Percentiles rank a stretch among this genome's conserved stretches.
Conservation (phyloP, 2,329 filamentous ascomycete species). For the Arthrinium phaeospermum region DNA sequence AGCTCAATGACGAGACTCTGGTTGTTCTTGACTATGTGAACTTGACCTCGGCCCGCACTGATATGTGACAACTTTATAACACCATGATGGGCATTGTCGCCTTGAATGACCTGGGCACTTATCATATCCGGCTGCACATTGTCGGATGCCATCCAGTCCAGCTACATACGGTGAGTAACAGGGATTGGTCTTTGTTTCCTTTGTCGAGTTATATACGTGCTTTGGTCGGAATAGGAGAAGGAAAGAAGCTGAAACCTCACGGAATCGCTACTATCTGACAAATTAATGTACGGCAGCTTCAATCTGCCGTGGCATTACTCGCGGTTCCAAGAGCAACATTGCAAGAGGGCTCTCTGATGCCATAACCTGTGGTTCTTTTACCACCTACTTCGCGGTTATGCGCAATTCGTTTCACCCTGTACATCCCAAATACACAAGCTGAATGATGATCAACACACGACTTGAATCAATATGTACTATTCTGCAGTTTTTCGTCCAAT, state of each 20-base stretch:
- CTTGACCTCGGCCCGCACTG: background rate
- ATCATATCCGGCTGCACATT: background rate
- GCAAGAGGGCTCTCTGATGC: conserved; percentile 66
- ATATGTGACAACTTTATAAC: background rate
- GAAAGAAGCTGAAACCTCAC: conserved; percentile 20
- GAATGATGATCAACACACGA: background rate
- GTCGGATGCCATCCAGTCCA: background rate
- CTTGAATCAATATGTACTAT: background rate
- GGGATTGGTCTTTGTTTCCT: background rate
- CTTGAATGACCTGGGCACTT: background rate
- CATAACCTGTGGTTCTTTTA: conserved; percentile 38
- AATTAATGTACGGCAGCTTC: conserved; percentile 60
- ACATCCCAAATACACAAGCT: conserved; percentile 46
- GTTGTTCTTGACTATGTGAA: conserved; percentile 19
- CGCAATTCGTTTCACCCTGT: conserved; percentile 68
- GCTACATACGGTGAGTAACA: background rate
- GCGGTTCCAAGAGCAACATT: conserved; percentile 62
- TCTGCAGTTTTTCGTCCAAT: background rate
- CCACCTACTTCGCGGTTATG: conserved; percentile 47
- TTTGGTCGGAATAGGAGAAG: background rate
- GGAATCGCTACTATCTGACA: conserved; percentile 55
- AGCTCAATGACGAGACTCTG: conserved; percentile 27
- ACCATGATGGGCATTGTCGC: background rate
- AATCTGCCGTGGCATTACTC: conserved; percentile 59
- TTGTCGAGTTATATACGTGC: background rate